A percentile compares a stretch with the other conserved stretches of the same genome.
phyloP scores from a whole-genome alignment of 2,329 filamentous ascomycete genomes.

The Fusarium bulbicola region DNA sequence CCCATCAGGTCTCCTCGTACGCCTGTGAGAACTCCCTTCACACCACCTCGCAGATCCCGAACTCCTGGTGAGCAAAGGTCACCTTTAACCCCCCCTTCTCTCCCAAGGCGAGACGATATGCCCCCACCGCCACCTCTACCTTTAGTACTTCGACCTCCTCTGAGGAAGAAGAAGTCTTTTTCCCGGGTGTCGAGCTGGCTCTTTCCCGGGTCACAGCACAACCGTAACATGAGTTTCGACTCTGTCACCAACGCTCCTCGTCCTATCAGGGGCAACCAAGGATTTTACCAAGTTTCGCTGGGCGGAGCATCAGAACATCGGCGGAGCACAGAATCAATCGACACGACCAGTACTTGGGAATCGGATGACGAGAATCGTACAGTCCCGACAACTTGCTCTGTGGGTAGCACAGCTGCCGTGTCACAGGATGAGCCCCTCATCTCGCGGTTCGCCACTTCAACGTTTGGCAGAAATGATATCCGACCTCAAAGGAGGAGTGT shows the following conservation, averaged over 20 bases:
- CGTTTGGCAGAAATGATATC: constrained; percentile 42
- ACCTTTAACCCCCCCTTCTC: constrained; percentile 40
- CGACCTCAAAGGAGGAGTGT: constrained; percentile 35
- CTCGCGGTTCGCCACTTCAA: constrained; percentile 44
- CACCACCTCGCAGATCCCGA: constrained; percentile 41
- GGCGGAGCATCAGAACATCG: constrained; percentile 43
- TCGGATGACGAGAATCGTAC: constrained; percentile 57
- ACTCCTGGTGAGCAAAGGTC: constrained; percentile 45
- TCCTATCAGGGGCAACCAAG: constrained; percentile 61
- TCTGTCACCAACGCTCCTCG: constrained; percentile 65
- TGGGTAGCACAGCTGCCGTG: constrained; percentile 54
- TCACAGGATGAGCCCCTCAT: constrained; percentile 52
- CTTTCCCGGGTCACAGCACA: constrained; percentile 54
- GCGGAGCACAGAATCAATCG: constrained; percentile 56
- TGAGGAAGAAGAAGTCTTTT: constrained; percentile 74
- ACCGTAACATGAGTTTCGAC: constrained; percentile 55
- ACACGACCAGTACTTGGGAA: constrained; percentile 62
- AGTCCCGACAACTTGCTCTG: constrained; percentile 59
- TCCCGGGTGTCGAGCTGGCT: constrained; percentile 69
- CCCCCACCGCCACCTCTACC: constrained; percentile 65
- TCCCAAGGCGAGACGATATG: constrained; percentile 45
- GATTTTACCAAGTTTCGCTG: constrained; percentile 65
- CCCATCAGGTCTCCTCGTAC: constrained; percentile 47
- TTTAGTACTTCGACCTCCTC: constrained; percentile 65
- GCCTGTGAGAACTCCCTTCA: constrained; percentile 46